Conservation (phyloP, 768 basidiomycete genomes). For the Leucocoprinus sp. region DNA sequence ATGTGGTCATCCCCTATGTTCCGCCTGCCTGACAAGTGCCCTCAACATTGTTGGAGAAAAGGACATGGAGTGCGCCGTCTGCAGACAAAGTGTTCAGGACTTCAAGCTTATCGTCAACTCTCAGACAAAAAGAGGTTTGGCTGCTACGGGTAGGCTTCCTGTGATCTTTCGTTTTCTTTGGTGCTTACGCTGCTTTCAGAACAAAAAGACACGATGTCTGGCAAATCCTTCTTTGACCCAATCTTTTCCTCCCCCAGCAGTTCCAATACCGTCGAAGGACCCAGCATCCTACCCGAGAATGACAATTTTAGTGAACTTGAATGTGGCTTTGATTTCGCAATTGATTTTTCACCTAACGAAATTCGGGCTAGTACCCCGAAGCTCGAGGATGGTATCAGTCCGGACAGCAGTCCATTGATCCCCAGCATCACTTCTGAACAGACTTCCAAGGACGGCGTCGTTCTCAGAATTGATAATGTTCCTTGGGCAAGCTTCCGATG, state of each 20-base stretch:
- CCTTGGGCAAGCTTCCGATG: constrained; percentile 26
- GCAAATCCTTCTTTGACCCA: constrained; percentile 26
- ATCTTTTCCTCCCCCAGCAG: constrained; percentile 27
- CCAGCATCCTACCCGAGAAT: not conserved
- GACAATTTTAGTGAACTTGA: constrained; percentile 23
- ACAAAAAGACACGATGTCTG: constrained; percentile 2
- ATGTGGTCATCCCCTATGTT: constrained; percentile 71
- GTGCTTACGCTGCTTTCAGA: constrained; percentile 4
- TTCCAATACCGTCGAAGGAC: constrained; percentile 13
- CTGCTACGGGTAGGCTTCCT: not conserved
- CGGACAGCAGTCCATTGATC: constrained; percentile 11
- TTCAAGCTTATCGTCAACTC: constrained; percentile 43
- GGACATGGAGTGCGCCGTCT: constrained; percentile 79
- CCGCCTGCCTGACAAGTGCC: constrained; percentile 75
- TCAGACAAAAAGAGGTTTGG: constrained; percentile 1
- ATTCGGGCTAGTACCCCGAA: constrained; percentile 39
- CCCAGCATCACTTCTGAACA: constrained; percentile 11
- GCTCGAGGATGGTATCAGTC: constrained; percentile 20
- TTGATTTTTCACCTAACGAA: constrained; percentile 23
- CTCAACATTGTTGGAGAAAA: constrained; percentile 88
- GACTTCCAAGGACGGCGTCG: constrained; percentile 35
- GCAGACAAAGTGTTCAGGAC: constrained; percentile 59
- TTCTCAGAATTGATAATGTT: constrained; percentile 81
- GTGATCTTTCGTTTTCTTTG: not conserved
- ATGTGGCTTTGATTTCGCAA: constrained; percentile 34